phyloP scores from a whole-genome alignment of 805 yeast species.

The Metschnikowia amazonensis region DNA sequence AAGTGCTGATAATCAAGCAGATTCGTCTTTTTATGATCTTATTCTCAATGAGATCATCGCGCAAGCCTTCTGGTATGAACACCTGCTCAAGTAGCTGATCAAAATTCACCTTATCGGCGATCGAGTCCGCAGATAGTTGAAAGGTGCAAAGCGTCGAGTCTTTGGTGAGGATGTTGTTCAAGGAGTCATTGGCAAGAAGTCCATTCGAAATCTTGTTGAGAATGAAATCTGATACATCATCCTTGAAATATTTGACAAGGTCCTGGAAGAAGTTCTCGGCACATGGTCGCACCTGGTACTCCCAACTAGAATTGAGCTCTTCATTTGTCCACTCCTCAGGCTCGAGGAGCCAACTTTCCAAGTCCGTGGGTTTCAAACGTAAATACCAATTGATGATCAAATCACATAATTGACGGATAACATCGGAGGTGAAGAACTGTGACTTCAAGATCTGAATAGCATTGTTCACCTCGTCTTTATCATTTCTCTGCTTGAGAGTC shows the following conservation, averaged over 20 bases:
- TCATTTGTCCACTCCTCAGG: conserved; percentile 94
- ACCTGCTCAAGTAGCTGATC: conserved; percentile 56
- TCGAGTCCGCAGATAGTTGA: conserved; percentile 67
- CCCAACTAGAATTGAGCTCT: conserved; percentile 73
- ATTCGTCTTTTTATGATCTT: conserved; percentile 73
- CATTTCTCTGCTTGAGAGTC: conserved; percentile 58
- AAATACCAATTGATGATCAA: conserved; percentile 71
- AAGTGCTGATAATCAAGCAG: conserved; percentile 71
- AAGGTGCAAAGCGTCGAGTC: conserved; percentile 84
- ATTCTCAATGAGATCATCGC: conserved; percentile 43
- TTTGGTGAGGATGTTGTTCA: conserved; percentile 56
- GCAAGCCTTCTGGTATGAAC: conserved; percentile 64
- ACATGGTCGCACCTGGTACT: conserved; percentile 79
- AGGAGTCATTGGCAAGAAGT: conserved; percentile 26
- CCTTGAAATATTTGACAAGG: conserved; percentile 60
- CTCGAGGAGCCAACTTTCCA: conserved; percentile 77
- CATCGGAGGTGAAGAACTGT: conserved; percentile 55
- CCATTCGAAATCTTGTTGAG: conserved; percentile 54
- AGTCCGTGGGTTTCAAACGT: conserved; percentile 66
- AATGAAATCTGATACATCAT: conserved; percentile 49
- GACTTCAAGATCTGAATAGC: conserved; percentile 52
- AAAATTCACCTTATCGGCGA: conserved; percentile 64
- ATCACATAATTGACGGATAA: conserved; percentile 58
- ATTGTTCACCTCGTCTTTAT: conserved; percentile 56
- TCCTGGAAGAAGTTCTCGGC: conserved; percentile 83